Conservation (phyloP, 2,329 filamentous ascomycete species). For the Lachnellula hyalina region DNA sequence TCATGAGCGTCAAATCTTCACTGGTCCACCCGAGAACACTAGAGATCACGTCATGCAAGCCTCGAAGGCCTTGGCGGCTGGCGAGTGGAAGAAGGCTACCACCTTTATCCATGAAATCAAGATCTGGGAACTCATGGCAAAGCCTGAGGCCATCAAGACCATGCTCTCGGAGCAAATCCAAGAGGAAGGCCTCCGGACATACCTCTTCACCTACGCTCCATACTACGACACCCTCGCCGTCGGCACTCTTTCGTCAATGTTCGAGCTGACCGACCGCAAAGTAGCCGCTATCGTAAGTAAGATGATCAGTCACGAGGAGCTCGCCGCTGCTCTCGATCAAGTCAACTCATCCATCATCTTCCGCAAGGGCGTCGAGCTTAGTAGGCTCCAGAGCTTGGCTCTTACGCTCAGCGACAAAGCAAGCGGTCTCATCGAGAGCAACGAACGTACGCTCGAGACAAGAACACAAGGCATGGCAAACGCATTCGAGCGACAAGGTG, state of each 20-base stretch:
- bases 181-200: conserved; percentile 95
- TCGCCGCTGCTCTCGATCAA: conserved; percentile 93
- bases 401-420: conserved; percentile 95
- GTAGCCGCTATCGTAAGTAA: conserved; percentile 93
- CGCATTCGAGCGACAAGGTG: conserved; percentile 89
- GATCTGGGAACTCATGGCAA: conserved; percentile 98
- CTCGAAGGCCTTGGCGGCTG: conserved; percentile 90
- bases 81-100: conserved; percentile 97
- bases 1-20: conserved; percentile 99
- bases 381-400: conserved; percentile 88
- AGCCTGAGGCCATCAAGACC: conserved; percentile 85
- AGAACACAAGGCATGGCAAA: conserved; percentile 93
- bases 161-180: conserved; percentile 99
- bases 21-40: conserved; percentile 96
- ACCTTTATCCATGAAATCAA: conserved; percentile 96
- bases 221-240: conserved; percentile 97
- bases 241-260: conserved; percentile 83
- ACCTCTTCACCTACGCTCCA: conserved; percentile 98
- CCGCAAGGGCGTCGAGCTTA: conserved; percentile 98
- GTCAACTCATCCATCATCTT: conserved; percentile 97
- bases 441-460: conserved; percentile 96
- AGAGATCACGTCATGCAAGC: conserved; percentile 99
- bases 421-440: conserved; percentile 89
- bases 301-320: conserved; percentile 99
- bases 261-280: conserved; percentile 87